A percentile compares a stretch with the other conserved stretches of the same genome.
Conservation (phyloP, 768 basidiomycete genomes). For the Boletus rex-veris region DNA sequence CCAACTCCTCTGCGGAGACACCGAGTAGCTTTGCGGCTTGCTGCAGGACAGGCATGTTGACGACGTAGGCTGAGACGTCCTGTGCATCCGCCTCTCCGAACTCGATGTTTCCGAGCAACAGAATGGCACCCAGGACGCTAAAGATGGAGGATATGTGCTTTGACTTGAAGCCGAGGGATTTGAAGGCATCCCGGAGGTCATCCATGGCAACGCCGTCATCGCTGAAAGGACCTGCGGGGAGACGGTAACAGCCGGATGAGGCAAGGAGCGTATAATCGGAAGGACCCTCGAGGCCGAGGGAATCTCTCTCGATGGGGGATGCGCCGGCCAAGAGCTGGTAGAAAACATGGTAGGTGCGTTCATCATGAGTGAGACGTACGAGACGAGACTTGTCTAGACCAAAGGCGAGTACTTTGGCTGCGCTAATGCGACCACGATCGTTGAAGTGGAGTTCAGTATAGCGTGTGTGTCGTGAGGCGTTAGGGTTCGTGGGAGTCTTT, state of each 20-base stretch:
- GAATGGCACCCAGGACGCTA: conserved; percentile 48
- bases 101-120: conserved; percentile 55
- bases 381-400: conserved; percentile 63
- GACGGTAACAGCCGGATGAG: conserved; percentile 58
- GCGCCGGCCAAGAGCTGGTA: conserved; percentile 64
- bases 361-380: conserved; percentile 50
- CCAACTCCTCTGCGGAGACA: conserved; percentile 50
- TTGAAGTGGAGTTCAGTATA: conserved; percentile 63
- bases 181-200: conserved; percentile 54
- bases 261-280: conserved; percentile 57
- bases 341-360: conserved; percentile 64
- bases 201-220: conserved; percentile 58
- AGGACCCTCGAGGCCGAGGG: conserved; percentile 51
- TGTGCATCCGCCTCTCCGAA: conserved; percentile 53
- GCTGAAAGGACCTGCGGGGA: conserved; percentile 61
- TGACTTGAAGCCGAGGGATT: conserved; percentile 57
- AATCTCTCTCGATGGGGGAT: conserved; percentile 51
- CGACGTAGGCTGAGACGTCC: conserved; percentile 51
- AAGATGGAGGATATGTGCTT: conserved; percentile 57
- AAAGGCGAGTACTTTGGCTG: conserved; percentile 56
- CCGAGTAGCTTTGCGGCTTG: conserved; percentile 50
- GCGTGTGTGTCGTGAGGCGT: conserved; percentile 59
- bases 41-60: conserved; percentile 46
- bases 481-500: conserved; percentile 60
- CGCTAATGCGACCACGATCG: conserved; percentile 50